Conservation (phyloP, 179 eudicot genomes). For the Heliamphora pulchella region DNA sequence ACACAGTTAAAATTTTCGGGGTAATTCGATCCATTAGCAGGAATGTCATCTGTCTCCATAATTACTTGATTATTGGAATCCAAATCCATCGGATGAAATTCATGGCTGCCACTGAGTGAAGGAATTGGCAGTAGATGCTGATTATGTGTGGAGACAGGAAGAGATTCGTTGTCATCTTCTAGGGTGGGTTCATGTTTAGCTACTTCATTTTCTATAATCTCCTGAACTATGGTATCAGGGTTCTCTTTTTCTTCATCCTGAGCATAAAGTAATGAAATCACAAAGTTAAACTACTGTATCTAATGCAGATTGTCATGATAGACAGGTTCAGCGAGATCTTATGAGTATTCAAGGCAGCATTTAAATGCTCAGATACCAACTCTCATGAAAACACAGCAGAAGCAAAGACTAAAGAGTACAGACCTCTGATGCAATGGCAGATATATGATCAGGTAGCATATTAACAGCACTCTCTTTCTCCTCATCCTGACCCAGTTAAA, state of each 20-base stretch:
- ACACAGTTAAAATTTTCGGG: constrained; percentile 26
- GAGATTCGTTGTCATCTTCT: constrained; percentile 28
- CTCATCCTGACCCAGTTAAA: constrained; percentile 29
- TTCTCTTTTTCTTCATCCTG: constrained; percentile 33
- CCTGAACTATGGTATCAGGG: constrained; percentile 10
- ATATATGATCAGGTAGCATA: not conserved
- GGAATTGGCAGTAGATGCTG: constrained; percentile 32
- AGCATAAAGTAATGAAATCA: not conserved
- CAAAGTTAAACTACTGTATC: not conserved
- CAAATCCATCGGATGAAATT: constrained; percentile 36
- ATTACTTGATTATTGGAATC: constrained; percentile 28
- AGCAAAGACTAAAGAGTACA: not conserved
- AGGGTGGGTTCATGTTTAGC: constrained; percentile 21
- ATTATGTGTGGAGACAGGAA: constrained; percentile 27
- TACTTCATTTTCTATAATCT: constrained; percentile 22
- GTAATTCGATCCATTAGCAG: constrained; percentile 27
- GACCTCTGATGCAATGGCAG: constrained; percentile 25
- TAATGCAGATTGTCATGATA: not conserved
- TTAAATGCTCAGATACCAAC: not conserved
- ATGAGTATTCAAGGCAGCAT: not conserved
- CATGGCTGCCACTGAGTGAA: constrained; percentile 20
- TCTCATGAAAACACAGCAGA: not conserved
- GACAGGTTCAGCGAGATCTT: no score
- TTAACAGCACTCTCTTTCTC: constrained; percentile 25
- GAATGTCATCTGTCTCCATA: constrained; percentile 22